These are phyloP conservation scores for Nakazawaea populi DNA, from an alignment of 805 yeast genomes.

Conservation along the genomic window DNA sequence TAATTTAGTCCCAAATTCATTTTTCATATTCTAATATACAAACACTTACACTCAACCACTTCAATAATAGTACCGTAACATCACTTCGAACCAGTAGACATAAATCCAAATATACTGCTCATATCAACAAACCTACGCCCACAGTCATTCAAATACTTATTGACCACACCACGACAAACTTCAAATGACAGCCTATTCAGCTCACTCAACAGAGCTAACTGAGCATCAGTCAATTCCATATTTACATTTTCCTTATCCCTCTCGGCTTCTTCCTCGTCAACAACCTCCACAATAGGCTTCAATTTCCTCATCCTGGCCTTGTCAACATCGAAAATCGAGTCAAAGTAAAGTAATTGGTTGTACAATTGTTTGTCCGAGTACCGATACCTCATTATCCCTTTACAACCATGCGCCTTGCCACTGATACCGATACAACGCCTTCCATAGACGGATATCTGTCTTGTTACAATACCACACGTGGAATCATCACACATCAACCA, in stretches of 20 bases:
- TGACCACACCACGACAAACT: constrained; percentile 50
- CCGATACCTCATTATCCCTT: constrained; percentile 75
- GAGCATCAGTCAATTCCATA: constrained; percentile 34
- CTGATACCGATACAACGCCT: constrained; percentile 68
- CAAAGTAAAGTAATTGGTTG: constrained; percentile 78
- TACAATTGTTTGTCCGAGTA: constrained; percentile 78
- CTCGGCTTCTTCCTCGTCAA: constrained; percentile 37
- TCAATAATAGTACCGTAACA: background rate
- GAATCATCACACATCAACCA: constrained; percentile 82
- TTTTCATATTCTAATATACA: background rate
- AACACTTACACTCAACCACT: background rate
- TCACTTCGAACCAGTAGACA: constrained; percentile 20
- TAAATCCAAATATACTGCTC: constrained; percentile 69
- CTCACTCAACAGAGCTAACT: constrained; percentile 68
- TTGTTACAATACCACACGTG: constrained; percentile 71
- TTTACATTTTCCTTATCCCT: constrained; percentile 17
- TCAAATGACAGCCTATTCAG: constrained; percentile 66
- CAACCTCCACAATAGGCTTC: constrained; percentile 48
- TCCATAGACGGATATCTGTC: constrained; percentile 88
- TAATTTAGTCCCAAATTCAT: background rate
- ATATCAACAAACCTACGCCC: constrained; percentile 89
- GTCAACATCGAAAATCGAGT: constrained; percentile 74
- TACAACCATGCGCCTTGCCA: constrained; percentile 59
- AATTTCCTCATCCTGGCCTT: constrained; percentile 56
- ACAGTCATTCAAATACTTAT: constrained; percentile 69